Evolutionary conservation across 805 yeast species (phyloP).

Genomic region (Pichia membranifaciens): DNA sequence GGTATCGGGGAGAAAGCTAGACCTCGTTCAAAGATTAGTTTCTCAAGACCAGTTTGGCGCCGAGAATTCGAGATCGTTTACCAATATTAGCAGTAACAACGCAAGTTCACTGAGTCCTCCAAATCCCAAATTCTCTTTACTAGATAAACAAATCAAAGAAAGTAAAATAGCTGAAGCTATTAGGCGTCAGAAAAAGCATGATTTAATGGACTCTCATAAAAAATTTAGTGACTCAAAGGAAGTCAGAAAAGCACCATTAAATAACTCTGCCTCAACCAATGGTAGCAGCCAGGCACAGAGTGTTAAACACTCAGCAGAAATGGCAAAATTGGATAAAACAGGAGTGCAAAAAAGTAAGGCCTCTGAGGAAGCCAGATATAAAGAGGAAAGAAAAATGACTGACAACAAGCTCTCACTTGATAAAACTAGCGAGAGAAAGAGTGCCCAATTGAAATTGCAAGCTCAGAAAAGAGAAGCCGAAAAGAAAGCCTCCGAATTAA

Average conservation of each 20-base stretch:
- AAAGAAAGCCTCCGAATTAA: background rate
- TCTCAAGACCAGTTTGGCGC: conserved; percentile 10
- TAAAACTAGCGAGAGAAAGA: background rate
- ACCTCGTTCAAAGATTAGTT: conserved; percentile 38
- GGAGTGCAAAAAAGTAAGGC: too few relatives aligned
- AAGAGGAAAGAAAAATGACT: background rate
- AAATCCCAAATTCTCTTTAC: background rate
- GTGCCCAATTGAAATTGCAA: conserved; percentile 1
- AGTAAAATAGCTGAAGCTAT: conserved; percentile 1
- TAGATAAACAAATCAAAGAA: background rate
- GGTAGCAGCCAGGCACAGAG: too few relatives aligned
- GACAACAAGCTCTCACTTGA: background rate
- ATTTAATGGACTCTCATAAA: too few relatives aligned
- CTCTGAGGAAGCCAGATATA: too few relatives aligned
- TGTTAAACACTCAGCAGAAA: too few relatives aligned
- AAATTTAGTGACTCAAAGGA: too few relatives aligned
- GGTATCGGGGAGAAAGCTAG: conserved; percentile 56
- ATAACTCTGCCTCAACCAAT: too few relatives aligned
- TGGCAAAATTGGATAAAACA: too few relatives aligned
- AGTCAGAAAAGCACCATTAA: too few relatives aligned
- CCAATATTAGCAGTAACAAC: background rate
- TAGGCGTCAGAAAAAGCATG: too few relatives aligned
- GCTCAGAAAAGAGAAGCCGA: conserved; percentile 1
- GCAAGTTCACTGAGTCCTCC: background rate
- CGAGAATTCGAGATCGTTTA: conserved; percentile 10